These are phyloP conservation scores for Neonothopanus nambi DNA, from an alignment of 1,284 basidiomycete species.

Conservation along the genomic window DNA sequence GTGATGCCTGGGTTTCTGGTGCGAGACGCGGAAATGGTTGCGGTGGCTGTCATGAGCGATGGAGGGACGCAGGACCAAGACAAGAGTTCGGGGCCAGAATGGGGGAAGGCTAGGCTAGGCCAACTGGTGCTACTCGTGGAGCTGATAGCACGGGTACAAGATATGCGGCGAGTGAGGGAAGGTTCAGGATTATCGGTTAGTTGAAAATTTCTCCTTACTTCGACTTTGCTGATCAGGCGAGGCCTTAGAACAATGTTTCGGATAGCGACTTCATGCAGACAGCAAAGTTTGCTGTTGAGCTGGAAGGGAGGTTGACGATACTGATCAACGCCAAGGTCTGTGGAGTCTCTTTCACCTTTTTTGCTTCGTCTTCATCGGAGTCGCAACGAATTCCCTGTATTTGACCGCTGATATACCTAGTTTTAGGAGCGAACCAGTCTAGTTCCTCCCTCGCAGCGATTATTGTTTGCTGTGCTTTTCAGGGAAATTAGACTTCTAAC, in stretches of 20 bases:
- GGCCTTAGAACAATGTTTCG: slow-evolving; percentile 9
- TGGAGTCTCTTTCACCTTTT: not conserved
- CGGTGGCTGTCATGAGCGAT: slow-evolving; percentile 67
- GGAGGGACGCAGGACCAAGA: slow-evolving; percentile 21
- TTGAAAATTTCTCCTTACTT: not conserved
- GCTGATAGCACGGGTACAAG: slow-evolving; percentile 54
- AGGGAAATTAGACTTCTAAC: slow-evolving; percentile 62
- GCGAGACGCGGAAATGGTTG: slow-evolving; percentile 75
- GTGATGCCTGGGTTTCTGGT: slow-evolving; percentile 69
- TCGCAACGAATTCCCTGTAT: too few species aligned
- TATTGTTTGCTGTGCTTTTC: slow-evolving; percentile 59
- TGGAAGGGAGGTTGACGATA: slow-evolving; percentile 61
- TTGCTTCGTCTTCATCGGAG: too few species aligned
- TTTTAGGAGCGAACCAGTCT: slow-evolving; percentile 51
- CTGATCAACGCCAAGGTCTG: slow-evolving; percentile 65
- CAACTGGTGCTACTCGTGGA: slow-evolving; percentile 68
- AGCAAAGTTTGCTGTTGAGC: slow-evolving; percentile 50
- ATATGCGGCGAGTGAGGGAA: slow-evolving; percentile 34
- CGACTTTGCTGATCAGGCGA: not conserved
- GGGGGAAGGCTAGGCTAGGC: slow-evolving; percentile 58
- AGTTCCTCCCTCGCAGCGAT: slow-evolving; percentile 55
- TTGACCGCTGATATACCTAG: not conserved
- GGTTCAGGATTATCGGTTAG: slow-evolving; percentile 35
- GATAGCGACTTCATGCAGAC: slow-evolving; percentile 36
- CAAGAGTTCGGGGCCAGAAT: slow-evolving; percentile 19